These are phyloP conservation scores for Sindora glabra DNA, from an alignment of 306 rosid genomes.

Conservation along the genomic window DNA sequence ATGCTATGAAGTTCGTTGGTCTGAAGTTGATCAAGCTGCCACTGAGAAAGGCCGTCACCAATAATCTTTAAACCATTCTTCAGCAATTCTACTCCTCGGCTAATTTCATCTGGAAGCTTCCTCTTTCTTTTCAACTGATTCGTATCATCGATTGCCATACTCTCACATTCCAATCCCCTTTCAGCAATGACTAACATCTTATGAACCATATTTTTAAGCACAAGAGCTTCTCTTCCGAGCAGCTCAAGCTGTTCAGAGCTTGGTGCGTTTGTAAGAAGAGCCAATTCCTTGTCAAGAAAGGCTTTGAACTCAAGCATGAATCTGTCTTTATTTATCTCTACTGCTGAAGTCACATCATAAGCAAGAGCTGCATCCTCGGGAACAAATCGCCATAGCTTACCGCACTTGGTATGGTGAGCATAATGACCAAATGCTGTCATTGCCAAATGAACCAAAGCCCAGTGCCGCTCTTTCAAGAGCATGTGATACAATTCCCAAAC, in stretches of 20 bases:
- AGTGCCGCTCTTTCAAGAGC: conserved; percentile 70
- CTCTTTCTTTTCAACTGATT: conserved; percentile 54
- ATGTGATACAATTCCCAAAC: conserved; percentile 61
- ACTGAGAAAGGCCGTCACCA: conserved; percentile 56
- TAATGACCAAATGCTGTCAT: conserved; percentile 68
- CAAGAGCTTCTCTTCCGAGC: conserved; percentile 58
- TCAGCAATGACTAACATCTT: conserved; percentile 30
- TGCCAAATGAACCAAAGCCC: conserved; percentile 79
- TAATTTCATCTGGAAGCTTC: conserved; percentile 64
- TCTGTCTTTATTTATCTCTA: conserved; percentile 38
- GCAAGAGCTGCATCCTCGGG: conserved; percentile 81
- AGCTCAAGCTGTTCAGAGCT: conserved; percentile 57
- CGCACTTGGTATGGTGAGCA: conserved; percentile 51
- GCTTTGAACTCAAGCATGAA: conserved; percentile 55
- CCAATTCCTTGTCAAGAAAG: conserved; percentile 64
- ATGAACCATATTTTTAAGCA: conserved; percentile 46
- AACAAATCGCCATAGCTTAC: conserved; percentile 74
- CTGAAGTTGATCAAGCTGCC: conserved; percentile 46
- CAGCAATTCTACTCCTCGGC: conserved; percentile 68
- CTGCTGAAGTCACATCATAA: conserved; percentile 52
- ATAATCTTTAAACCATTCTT: conserved; percentile 64
- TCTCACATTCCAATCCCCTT: conserved; percentile 25
- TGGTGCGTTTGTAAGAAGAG: conserved; percentile 43
- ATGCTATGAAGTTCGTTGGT: conserved; percentile 38
- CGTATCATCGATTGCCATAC: conserved; percentile 38